Evolutionary conservation across 805 yeast genomes (phyloP), one percentile per base, ranked within the genome.

Genomic region (Pichia sporocuriosa): DNA sequence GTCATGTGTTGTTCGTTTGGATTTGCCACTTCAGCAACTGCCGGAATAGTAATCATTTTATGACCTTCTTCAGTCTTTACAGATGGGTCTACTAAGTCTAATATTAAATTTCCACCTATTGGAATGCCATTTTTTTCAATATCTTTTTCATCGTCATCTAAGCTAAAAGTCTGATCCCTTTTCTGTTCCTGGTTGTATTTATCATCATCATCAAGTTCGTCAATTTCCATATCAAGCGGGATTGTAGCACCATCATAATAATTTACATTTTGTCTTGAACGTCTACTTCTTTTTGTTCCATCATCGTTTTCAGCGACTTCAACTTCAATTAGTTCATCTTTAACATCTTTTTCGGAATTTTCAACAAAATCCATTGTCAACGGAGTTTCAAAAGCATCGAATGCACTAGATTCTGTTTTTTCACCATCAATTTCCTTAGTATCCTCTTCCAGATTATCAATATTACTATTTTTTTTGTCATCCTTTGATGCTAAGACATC

Each of bases 321-420:
- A 11, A 29, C 23, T 16, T 32, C 37, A 24, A 34, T 30, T 12
- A n/a, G 23, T 16, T 31, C 37, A 12, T 32, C 25, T 4, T 38
- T 28, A 16, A 28, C 15, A 1, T 37, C 38, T 15, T 32, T 31
- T 10, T 37, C 53, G 12, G 41, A 43, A 20, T 42, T 43, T 8
- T 26, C 37, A 10, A 37, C 39, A 19, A 37, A 4, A 23, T 42
- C 45, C 3, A 30, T 12, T 3, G 40, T 23, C 2, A 35, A 20
- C 0, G 42, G 45, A 9, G 42, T 27, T 28, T 43, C 45, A 34
- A 43, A 43, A 10, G 48, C 35, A 12, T 49, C 47, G 33, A 40
- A 47, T 1, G 22, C 48, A 31, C 32, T 42, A 6, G n/a, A 13
- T 13, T 32, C 37, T 9, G 33, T 31, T 10, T 19, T 31, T 4